Percentiles rank a stretch among this genome's conserved stretches.
These are phyloP conservation scores for Candida qinlingensis DNA, from an alignment of 805 yeast species.

Conservation along the genomic window DNA sequence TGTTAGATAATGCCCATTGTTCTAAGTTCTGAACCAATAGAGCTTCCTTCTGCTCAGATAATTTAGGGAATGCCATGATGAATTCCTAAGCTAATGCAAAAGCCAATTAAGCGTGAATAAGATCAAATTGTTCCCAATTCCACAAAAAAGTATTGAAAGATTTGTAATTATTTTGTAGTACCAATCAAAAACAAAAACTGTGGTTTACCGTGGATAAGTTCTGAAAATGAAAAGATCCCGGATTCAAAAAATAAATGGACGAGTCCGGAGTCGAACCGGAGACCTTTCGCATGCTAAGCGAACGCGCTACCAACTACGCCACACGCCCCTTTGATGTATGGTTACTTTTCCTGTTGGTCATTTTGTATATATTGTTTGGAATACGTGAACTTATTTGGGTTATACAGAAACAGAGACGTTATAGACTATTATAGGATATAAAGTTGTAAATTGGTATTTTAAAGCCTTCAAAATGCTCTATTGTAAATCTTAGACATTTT, in stretches of 20 bases:
- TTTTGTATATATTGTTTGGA: too few relatives aligned
- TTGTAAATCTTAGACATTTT: too few relatives aligned
- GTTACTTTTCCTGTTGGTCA: not conserved
- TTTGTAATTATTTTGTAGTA: too few relatives aligned
- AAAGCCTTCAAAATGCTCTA: too few relatives aligned
- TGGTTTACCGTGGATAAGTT: not conserved
- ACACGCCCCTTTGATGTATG: conserved; percentile 46
- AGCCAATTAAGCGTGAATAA: not conserved
- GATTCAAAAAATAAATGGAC: conserved; percentile 37
- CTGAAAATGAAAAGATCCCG: not conserved
- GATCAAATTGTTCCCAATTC: not conserved
- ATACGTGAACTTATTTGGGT: too few relatives aligned
- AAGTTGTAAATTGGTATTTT: too few relatives aligned
- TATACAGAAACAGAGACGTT: too few relatives aligned
- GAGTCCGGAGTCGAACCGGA: conserved; percentile 75
- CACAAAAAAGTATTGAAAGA: not conserved
- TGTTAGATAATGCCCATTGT: conserved; percentile 79
- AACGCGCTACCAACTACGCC: conserved; percentile 83
- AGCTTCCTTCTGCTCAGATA: conserved; percentile 23
- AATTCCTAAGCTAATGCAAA: not conserved
- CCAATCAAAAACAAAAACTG: too few relatives aligned
- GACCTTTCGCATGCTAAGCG: conserved; percentile 78
- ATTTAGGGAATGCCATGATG: conserved; percentile 23
- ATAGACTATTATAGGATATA: too few relatives aligned
- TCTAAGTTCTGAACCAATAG: conserved; percentile 41